Evolutionary conservation across 2,329 filamentous ascomycete species (phyloP).

Genomic region (Colletotrichum siamense): DNA sequence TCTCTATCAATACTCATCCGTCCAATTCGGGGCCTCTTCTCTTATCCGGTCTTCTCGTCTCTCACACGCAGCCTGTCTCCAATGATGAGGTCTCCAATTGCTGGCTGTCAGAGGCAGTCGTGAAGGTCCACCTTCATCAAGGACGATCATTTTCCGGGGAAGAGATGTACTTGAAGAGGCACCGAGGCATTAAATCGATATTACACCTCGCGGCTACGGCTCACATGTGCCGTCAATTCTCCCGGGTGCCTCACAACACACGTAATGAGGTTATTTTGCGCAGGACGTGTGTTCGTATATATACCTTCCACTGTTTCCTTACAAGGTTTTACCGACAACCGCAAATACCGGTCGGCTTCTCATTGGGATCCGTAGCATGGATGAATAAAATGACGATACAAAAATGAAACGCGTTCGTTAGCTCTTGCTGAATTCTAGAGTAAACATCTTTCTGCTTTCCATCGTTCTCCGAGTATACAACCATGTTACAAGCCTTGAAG

Average conservation of each 20-base stretch:
- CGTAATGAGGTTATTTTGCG: rapidly evolving
- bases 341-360: no score
- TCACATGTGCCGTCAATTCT: neutral
- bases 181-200: rapidly evolving
- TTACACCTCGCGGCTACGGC: neutral
- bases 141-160: rapidly evolving
- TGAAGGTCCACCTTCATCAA: no score
- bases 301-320: no score
- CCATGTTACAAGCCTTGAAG: no score
- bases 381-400: no score
- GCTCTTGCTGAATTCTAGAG: no score
- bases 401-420: no score
- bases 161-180: neutral
- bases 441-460: no score
- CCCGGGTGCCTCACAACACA: neutral
- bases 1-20: neutral
- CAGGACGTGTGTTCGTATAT: rapidly evolving
- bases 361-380: no score
- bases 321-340: no score
- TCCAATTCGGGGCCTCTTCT: neutral
- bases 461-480: no score
- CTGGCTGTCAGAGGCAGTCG: neutral
- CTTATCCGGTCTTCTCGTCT: neutral
- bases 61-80: neutral
- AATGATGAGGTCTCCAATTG: rapidly evolving